A percentile compares a stretch with the other conserved stretches of the same genome.
Conservation (phyloP, 2,329 filamentous ascomycete genomes). For the Graphilbum fragrans region DNA sequence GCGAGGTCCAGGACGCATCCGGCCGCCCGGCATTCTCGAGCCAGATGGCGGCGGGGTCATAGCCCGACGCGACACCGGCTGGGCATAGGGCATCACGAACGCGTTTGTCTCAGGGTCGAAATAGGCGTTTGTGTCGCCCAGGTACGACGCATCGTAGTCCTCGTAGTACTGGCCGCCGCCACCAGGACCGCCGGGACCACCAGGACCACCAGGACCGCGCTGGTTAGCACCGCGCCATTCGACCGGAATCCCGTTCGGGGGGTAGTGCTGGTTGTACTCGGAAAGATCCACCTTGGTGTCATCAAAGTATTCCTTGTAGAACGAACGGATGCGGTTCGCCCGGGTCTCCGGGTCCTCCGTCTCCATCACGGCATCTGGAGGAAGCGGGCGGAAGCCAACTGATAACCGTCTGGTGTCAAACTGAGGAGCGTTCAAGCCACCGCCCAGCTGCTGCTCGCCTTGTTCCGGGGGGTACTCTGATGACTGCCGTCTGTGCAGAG, state of each 20-base stretch:
- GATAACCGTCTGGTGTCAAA: constrained; percentile 48
- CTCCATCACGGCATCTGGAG: constrained; percentile 66
- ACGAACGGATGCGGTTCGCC: constrained; percentile 92
- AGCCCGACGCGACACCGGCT: constrained; percentile 76
- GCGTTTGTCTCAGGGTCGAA: constrained; percentile 56
- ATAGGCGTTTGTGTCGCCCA: constrained; percentile 49
- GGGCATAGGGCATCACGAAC: constrained; percentile 72
- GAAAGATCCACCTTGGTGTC: constrained; percentile 45
- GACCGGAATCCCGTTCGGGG: constrained; percentile 6
- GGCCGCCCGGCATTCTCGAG: constrained; percentile 26
- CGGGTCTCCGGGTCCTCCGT: constrained; percentile 86
- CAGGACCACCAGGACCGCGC: neutral
- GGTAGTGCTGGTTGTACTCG: constrained; percentile 14
- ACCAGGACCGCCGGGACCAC: neutral
- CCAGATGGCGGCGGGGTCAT: constrained; percentile 82
- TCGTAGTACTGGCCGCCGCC: constrained; percentile 49
- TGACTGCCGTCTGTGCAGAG: constrained; percentile 14
- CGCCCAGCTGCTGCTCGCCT: constrained; percentile 12
- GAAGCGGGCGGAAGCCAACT: constrained; percentile 70
- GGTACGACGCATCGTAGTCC: constrained; percentile 60
- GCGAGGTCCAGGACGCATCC: constrained; percentile 19
- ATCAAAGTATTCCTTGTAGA: constrained; percentile 99
- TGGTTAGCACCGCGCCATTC: constrained; percentile 4
- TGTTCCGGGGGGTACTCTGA: constrained; percentile 15
- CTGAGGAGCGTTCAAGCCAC: constrained; percentile 39